Evolutionary conservation across 73 alveolate species (phyloP).

Genomic region (Effrenium voratum): DNA sequence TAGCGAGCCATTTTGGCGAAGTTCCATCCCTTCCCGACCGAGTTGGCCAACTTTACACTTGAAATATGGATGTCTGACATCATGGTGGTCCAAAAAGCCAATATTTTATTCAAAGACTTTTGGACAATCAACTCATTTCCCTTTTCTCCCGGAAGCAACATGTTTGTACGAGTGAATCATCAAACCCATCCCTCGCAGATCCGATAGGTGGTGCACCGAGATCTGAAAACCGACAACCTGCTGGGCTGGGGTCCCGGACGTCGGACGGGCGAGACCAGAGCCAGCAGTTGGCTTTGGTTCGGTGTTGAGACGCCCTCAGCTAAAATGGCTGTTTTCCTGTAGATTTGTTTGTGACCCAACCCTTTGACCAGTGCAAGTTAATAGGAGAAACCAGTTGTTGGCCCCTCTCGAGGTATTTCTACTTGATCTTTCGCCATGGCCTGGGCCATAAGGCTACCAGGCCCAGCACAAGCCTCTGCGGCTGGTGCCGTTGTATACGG

Average conservation of each 20-base stretch:
- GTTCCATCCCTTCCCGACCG: no score
- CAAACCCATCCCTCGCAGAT: not conserved
- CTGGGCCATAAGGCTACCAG: no score
- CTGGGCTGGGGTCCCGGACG: conserved; percentile 20
- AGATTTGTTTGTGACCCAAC: not conserved
- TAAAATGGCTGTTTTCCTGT: not conserved
- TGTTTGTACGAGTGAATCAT: not conserved
- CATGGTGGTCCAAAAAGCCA: no score
- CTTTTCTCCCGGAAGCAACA: not conserved
- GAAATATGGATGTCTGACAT: no score
- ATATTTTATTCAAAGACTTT: no score
- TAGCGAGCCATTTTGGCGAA: no score
- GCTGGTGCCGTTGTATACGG: no score
- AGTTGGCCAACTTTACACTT: no score
- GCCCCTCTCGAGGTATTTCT: not conserved
- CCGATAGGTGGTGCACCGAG: conserved; percentile 79
- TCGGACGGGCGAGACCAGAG: not conserved
- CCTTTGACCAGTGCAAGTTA: not conserved
- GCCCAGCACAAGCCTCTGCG: no score
- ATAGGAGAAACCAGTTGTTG: not conserved
- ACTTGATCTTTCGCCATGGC: no score
- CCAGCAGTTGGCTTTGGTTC: not conserved
- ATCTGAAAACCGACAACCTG: conserved; percentile 63
- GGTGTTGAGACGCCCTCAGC: not conserved
- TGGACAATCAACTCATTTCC: not conserved